A percentile compares a stretch with the other conserved stretches of the same genome.
These are phyloP conservation scores for Ascobolus immersus DNA, from an alignment of 495 filamentous ascomycete genomes.

Conservation along the genomic window DNA sequence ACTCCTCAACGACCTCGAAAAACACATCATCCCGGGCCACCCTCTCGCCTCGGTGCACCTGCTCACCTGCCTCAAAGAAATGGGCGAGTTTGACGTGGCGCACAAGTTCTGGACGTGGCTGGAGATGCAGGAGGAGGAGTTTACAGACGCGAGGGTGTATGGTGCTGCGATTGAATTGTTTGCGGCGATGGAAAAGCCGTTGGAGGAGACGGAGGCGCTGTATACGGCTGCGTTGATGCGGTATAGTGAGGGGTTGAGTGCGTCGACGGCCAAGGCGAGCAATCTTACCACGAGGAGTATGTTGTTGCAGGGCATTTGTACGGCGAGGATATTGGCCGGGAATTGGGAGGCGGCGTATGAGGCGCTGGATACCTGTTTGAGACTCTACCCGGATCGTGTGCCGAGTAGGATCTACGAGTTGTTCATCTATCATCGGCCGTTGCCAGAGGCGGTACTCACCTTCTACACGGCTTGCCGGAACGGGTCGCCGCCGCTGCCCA, in stretches of 20 bases:
- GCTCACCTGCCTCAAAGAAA: conserved; percentile 22
- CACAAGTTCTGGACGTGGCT: conserved; percentile 24
- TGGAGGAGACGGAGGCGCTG: conserved; percentile 19
- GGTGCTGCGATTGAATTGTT: conserved; percentile 24
- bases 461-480: conserved; percentile 24
- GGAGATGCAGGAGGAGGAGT: conserved; percentile 14
- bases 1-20: conserved; percentile 17
- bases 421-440: conserved; percentile 22
- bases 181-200: conserved; percentile 17
- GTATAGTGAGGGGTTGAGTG: conserved; percentile 9
- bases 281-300: conserved; percentile 17
- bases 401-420: conserved; percentile 20
- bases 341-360: conserved; percentile 24
- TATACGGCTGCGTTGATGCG: conserved; percentile 20
- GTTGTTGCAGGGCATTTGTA: conserved; percentile 25
- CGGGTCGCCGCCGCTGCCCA: conserved; percentile 15
- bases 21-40: conserved; percentile 16
- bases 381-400: conserved; percentile 20
- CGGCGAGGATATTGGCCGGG: conserved; percentile 20
- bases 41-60: conserved; percentile 20
- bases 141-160: conserved; percentile 19
- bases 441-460: conserved; percentile 20
- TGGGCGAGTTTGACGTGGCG: conserved; percentile 16
- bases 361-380: conserved; percentile 21
- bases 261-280: conserved; percentile 6